Conservation (phyloP, 208 protist genomes). For the Trypanosoma platydactyli region DNA sequence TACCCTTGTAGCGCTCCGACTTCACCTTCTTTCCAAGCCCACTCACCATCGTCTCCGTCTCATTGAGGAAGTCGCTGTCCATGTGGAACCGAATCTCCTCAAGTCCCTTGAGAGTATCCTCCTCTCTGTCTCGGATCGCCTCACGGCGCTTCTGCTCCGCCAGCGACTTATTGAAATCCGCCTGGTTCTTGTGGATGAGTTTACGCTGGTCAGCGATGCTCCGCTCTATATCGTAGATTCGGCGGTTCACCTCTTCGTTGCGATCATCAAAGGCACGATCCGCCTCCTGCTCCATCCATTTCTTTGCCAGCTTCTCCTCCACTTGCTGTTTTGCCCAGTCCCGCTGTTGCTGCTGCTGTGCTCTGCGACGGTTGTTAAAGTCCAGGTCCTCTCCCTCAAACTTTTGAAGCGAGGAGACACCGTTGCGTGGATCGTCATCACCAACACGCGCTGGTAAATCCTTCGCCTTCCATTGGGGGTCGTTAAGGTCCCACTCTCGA, state of each 20-base stretch:
- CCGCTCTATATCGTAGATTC: slow-evolving; percentile 79
- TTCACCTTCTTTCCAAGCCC: slow-evolving; percentile 73
- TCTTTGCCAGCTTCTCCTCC: slow-evolving; percentile 91
- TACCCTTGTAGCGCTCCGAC: slow-evolving; percentile 82
- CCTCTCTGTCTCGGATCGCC: slow-evolving; percentile 66
- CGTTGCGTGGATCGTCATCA: slow-evolving; percentile 89
- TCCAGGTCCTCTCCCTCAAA: slow-evolving; percentile 93
- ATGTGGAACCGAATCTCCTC: slow-evolving; percentile 92
- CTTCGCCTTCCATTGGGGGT: slow-evolving; percentile 73
- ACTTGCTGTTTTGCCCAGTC: slow-evolving; percentile 84
- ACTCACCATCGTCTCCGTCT: slow-evolving; percentile 75
- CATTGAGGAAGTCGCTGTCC: slow-evolving; percentile 89
- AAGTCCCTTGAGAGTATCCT: slow-evolving; percentile 77
- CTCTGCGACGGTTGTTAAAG: slow-evolving; percentile 50
- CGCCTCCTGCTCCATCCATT: slow-evolving; percentile 90
- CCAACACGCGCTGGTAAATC: slow-evolving; percentile 85
- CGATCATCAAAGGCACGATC: slow-evolving; percentile 82
- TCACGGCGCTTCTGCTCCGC: slow-evolving; percentile 86
- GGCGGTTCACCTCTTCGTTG: slow-evolving; percentile 84
- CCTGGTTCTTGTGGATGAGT: slow-evolving; percentile 63
- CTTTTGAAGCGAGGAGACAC: slow-evolving; percentile 82
- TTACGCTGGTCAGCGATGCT: slow-evolving; percentile 72
- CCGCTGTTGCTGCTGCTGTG: slow-evolving; percentile 86
- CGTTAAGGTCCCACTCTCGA: slow-evolving; percentile 92
- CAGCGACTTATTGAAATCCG: slow-evolving; percentile 88